Conservation (phyloP, 2,329 filamentous ascomycete species). For the Aspergillus fijiensis region DNA sequence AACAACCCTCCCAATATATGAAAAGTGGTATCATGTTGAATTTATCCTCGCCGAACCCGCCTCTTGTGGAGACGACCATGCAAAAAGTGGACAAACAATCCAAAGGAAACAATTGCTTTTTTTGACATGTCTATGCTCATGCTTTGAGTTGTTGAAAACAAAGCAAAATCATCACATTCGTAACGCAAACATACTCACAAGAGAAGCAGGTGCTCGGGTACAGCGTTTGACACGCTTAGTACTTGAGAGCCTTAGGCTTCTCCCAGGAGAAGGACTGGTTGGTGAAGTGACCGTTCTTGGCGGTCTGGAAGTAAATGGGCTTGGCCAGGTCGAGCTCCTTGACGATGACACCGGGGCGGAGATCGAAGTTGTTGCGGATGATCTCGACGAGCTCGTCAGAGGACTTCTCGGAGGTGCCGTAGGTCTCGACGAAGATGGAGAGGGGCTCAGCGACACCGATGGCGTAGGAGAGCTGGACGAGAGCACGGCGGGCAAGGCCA, state of each 20-base stretch:
- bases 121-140: constrained; percentile 40
- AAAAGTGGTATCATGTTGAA: constrained; percentile 52
- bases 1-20: constrained; percentile 42
- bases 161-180: constrained; percentile 49
- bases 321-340: constrained; percentile 92
- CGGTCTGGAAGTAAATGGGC: constrained; percentile 97
- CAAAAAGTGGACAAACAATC: constrained; percentile 38
- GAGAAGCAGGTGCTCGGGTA: constrained; percentile 20
- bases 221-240: constrained; percentile 58
- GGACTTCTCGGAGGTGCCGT: constrained; percentile 86
- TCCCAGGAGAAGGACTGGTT: constrained; percentile 98
- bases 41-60: constrained; percentile 44
- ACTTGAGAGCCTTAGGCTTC: constrained; percentile 91
- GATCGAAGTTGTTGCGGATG: constrained; percentile 93
- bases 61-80: constrained; percentile 36
- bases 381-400: constrained; percentile 94
- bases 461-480: constrained; percentile 98
- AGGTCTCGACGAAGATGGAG: constrained; percentile 95
- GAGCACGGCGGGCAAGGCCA: constrained; percentile 82
- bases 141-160: constrained; percentile 54
- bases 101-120: constrained; percentile 29
- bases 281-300: constrained; percentile 99
- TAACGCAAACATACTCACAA: constrained; percentile 31
- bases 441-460: constrained; percentile 98
- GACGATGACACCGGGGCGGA: constrained; percentile 97